A percentile compares a stretch with the other conserved stretches of the same genome.
Evolutionary conservation across 1,284 basidiomycete genomes (phyloP).

Genomic region (Amylostereum chailletii): DNA sequence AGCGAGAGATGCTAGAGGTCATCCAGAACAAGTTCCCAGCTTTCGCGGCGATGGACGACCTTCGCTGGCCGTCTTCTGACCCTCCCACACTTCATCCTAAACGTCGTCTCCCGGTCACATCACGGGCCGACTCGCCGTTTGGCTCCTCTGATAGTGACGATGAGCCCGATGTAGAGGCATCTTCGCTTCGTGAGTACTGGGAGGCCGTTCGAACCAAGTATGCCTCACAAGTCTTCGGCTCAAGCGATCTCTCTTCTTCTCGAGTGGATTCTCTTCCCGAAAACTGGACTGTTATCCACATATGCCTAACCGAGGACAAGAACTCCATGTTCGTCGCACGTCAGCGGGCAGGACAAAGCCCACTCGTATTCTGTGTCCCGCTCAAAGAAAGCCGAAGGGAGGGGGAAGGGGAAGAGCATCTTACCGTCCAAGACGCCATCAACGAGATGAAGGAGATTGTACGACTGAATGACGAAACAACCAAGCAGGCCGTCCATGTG

Average conservation of each 20-base stretch:
- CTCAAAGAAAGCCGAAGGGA: constrained; percentile 73
- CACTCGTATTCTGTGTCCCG: constrained; percentile 84
- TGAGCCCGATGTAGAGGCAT: constrained; percentile 26
- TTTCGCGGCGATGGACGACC: constrained; percentile 38
- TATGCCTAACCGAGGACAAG: constrained; percentile 77
- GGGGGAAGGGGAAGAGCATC: constrained; percentile 62
- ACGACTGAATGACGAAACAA: constrained; percentile 65
- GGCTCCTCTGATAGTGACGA: constrained; percentile 23
- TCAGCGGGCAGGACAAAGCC: constrained; percentile 53
- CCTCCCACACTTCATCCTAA: constrained; percentile 12
- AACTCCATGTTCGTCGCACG: constrained; percentile 81
- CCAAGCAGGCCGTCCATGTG: constrained; percentile 68
- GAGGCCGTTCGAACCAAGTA: constrained; percentile 45
- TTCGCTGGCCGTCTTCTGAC: constrained; percentile 53
- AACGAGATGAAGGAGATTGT: constrained; percentile 77
- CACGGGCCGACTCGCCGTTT: neutral
- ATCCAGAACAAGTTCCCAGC: constrained; percentile 57
- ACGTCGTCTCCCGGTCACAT: neutral
- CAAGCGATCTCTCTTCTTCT: constrained; percentile 26
- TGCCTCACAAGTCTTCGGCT: constrained; percentile 33
- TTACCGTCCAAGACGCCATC: constrained; percentile 72
- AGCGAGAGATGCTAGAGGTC: constrained; percentile 70
- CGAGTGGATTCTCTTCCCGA: constrained; percentile 48
- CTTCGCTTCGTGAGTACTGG: constrained; percentile 51
- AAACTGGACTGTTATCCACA: constrained; percentile 82